Evolutionary conservation across 1,284 basidiomycete genomes (phyloP), one percentile per base, ranked within the genome.

Genomic region (Cryptococcus sp.): DNA sequence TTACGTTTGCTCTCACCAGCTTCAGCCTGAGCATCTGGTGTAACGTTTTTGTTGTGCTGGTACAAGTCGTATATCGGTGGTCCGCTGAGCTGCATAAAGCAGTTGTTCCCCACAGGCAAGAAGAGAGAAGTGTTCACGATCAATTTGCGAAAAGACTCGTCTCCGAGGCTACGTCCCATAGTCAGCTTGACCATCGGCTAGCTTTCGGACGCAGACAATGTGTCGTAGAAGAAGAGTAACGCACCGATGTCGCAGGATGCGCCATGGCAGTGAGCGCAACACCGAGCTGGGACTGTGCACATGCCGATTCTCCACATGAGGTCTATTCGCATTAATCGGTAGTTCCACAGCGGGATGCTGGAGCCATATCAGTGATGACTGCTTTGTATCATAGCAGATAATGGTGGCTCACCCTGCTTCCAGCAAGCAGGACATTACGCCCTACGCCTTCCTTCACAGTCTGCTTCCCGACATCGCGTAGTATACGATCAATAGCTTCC

Each of bases 81-180:
- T 1, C 82, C 82, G 17, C 74, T 78, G 5, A 82, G 62, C 59
- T 83, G 82, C 10, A 78, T 62, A 56, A 69, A 81, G 67, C 80
- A 81, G 52, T 76, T 79, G 53, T 80, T 79, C 5, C 72, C 64
- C 3, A 82, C 63, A 0, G 78, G 76, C 0, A 78, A 55, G 60
- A 80, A 83, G 25, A 81, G 41, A 7, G 79, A 78, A 4, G 78
- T 73, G 23, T 70, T 52, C 8, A 78, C 66, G 11, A 83, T 67
- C n/a, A 83, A 63, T 49, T 79, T 72, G 6, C 73, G 60, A 52
- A 83, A 78, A 0, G 68, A 62, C 6, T 67, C 65, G 20, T 79
- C 72, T 0, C 81, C 81, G 19, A 81, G 58, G 11, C 78, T 80
- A 55, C 11, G 20, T 3, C 5, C n/a, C 43, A 44, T 50, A n/a